phyloP scores from a whole-genome alignment of 495 filamentous ascomycete genomes.

The Penicillium tannophilum region DNA sequence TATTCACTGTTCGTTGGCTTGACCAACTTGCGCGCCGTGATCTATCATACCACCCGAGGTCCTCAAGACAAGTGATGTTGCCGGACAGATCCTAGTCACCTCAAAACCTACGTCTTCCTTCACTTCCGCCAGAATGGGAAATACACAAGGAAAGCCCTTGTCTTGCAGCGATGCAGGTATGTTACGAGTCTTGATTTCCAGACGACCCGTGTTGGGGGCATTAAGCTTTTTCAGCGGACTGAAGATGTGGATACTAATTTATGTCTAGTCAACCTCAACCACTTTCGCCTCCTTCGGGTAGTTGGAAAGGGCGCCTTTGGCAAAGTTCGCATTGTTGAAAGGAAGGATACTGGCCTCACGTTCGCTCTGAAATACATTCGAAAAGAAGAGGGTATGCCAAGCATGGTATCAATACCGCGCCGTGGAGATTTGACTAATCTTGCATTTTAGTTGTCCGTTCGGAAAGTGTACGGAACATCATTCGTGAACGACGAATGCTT shows the following conservation, averaged over 20 bases:
- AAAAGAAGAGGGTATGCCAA: slow-evolving; percentile 88
- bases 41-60: not conserved
- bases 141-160: slow-evolving; percentile 90
- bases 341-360: slow-evolving; percentile 90
- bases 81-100: slow-evolving; percentile 24
- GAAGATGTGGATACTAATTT: slow-evolving; percentile 14
- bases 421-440: not conserved
- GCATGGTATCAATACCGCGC: slow-evolving; percentile 10
- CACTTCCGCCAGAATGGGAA: slow-evolving; percentile 69
- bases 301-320: slow-evolving; percentile 98
- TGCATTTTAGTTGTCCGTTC: slow-evolving; percentile 80
- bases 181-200: slow-evolving; percentile 30
- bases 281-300: slow-evolving; percentile 92
- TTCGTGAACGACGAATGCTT: slow-evolving; percentile 95
- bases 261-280: slow-evolving; percentile 85
- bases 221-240: not conserved
- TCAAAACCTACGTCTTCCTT: slow-evolving; percentile 24
- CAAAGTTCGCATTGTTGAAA: slow-evolving; percentile 97
- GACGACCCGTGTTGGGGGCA: not conserved
- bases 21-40: slow-evolving; percentile 4
- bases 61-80: slow-evolving; percentile 37
- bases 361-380: slow-evolving; percentile 98
- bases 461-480: slow-evolving; percentile 97
- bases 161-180: slow-evolving; percentile 90
- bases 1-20: not conserved